phyloP scores from a whole-genome alignment of 345 rosid species.

The Salix arbutifolia region DNA sequence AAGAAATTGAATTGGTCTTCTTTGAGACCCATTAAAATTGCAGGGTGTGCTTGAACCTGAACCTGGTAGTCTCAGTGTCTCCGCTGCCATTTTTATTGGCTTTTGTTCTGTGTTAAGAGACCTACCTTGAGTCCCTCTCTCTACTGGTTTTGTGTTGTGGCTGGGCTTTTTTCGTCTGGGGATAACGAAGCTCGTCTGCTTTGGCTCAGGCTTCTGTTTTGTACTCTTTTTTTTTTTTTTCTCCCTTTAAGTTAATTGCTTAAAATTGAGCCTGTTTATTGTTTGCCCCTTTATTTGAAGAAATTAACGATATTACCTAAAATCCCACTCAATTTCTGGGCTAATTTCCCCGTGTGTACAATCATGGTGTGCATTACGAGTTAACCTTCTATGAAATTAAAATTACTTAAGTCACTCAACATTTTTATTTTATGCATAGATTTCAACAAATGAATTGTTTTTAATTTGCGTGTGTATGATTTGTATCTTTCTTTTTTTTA shows the following conservation, averaged over 20 bases:
- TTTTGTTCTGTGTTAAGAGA: neutral
- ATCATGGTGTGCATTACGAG: too few species aligned
- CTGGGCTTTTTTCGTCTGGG: neutral
- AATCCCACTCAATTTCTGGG: neutral
- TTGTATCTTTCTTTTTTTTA: too few species aligned
- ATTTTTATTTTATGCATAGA: too few species aligned
- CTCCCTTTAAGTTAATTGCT: neutral
- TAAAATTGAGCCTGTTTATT: neutral
- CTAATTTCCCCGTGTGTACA: neutral
- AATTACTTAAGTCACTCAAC: too few species aligned
- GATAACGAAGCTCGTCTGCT: conserved; percentile 7
- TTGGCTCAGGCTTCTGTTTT: conserved; percentile 1
- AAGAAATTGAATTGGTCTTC: conserved; percentile 41
- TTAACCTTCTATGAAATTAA: too few species aligned
- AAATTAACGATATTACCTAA: neutral
- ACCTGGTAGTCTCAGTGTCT: conserved; percentile 51
- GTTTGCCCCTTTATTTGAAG: neutral
- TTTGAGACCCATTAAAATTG: conserved; percentile 55
- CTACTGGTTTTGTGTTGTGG: neutral
- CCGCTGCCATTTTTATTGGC: conserved; percentile 60
- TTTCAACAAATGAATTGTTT: too few species aligned
- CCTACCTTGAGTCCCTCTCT: neutral
- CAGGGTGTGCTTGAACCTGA: conserved; percentile 35
- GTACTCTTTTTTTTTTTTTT: neutral
- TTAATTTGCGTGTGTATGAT: too few species aligned